Conservation (phyloP, 106 monocot genomes). For the Ottelia alismoides region DNA sequence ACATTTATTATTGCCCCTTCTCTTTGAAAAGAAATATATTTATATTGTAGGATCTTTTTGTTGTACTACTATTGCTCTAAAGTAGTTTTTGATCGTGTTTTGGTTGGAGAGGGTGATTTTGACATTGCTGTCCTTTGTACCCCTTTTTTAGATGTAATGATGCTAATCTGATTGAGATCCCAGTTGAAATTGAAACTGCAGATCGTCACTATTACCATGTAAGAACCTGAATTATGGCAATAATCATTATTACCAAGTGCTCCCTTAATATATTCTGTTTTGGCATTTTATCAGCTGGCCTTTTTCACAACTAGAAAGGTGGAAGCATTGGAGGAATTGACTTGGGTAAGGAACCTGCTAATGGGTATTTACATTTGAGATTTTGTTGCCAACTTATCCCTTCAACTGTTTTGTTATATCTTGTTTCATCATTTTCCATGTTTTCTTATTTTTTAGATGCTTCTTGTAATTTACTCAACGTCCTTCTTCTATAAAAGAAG, state of each 20-base stretch:
- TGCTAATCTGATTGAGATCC: conserved; percentile 72
- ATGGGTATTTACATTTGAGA: too few species aligned
- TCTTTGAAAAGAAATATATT: background rate
- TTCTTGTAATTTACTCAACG: too few species aligned
- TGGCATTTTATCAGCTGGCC: conserved; percentile 27
- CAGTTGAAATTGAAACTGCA: conserved; percentile 80
- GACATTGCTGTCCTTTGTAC: too few species aligned
- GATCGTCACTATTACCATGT: conserved; percentile 97
- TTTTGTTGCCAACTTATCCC: too few species aligned
- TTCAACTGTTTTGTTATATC: too few species aligned
- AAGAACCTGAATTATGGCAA: conserved; percentile 1
- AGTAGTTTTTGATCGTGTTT: too few species aligned
- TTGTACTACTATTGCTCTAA: too few species aligned
- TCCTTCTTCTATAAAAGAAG: too few species aligned
- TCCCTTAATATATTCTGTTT: background rate
- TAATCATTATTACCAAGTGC: background rate
- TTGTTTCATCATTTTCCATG: too few species aligned
- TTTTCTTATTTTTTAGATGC: too few species aligned
- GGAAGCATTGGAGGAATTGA: conserved; percentile 47
- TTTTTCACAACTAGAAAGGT: conserved; percentile 44
- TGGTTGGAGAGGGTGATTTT: too few species aligned
- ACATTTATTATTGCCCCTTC: background rate
- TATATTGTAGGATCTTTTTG: background rate
- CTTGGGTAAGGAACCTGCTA: conserved; percentile 77
- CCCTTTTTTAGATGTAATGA: conserved; percentile 61